Evolutionary conservation across 1,139 yeast species (phyloP), one percentile per base, ranked within the genome.

Genomic region (Debaryomycetaceae sp.): DNA sequence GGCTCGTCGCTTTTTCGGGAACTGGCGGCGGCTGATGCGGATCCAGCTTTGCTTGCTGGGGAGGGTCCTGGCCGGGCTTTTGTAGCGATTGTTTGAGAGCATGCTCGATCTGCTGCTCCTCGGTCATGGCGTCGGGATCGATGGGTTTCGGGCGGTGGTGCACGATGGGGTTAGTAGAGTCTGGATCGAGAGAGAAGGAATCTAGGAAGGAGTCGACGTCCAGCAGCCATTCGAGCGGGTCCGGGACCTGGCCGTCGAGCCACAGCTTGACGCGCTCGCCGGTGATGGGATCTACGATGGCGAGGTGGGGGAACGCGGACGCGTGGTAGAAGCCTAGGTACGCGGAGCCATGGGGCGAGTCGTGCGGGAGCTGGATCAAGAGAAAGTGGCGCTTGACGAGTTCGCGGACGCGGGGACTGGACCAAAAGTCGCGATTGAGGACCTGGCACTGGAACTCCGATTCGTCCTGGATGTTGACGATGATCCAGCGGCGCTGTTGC

Each of bases 371-470:
- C 53, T 83, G 94, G 33, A 87, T 51, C 46, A 87, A 85, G 4
- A 90, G 53, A 44, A 92, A 92, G 47, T 78, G 66, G 22, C 72
- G 75, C 28, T 61, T 62, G 3, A 90, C 77, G 3, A 73, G 44
- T 15, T 64, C 68, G 49, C 83, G 86, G 13, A 92, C 67, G 2
- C 63, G 62, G n/a, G 55, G 42, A 32, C 78, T 68, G 15, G 93
- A 74, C 97, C 97, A 92, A 39, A 92, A 73, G 53, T 92, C 99
- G 35, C 98, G 68, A 53, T 92, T 92, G 32, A 92, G 57, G 20
- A 81, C 77, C 49, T 90, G 98, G 45, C 96, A 87, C 39, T 73
- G 73, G 46, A 92, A 92, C 44, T 85, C 93, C 2, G 79, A 60
- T 14, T 76, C 60, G 44, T 90, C 92, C 51, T 92, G 98, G 27